These are phyloP conservation scores for Ophiostoma piceae DNA, from an alignment of 2,329 filamentous ascomycete genomes.

Conservation along the genomic window DNA sequence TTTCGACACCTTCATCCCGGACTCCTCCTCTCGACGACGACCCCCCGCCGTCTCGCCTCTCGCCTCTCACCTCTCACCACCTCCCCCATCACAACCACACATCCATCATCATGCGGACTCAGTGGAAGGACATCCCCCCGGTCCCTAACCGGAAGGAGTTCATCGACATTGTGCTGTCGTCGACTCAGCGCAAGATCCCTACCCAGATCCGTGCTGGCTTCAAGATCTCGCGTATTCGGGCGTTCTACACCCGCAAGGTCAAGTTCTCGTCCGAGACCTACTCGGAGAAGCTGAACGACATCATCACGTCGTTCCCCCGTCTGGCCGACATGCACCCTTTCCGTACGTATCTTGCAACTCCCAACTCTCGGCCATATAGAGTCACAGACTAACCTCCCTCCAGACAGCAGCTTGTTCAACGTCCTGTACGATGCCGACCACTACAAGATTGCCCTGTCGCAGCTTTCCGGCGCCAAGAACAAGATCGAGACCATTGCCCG, in stretches of 20 bases:
- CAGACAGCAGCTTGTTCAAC: slow-evolving; percentile 73
- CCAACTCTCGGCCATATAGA: not conserved
- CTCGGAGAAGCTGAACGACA: slow-evolving; percentile 83
- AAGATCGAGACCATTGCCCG: slow-evolving; percentile 92
- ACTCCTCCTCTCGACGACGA: not conserved
- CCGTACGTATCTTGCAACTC: slow-evolving; percentile 48
- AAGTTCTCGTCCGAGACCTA: slow-evolving; percentile 88
- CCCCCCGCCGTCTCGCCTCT: not conserved
- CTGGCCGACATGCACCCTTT: slow-evolving; percentile 94
- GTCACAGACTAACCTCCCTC: slow-evolving; percentile 21
- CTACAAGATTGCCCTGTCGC: slow-evolving; percentile 93
- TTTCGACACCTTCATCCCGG: not conserved
- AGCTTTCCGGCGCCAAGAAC: slow-evolving; percentile 92
- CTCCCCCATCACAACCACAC: not conserved
- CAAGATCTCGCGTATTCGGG: slow-evolving; percentile 87
- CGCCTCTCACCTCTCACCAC: not conserved
- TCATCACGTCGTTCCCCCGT: slow-evolving; percentile 88
- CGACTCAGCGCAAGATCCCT: slow-evolving; percentile 86
- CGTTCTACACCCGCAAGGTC: slow-evolving; percentile 95
- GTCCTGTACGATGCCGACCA: slow-evolving; percentile 98
- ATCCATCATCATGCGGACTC: slow-evolving; percentile 25
- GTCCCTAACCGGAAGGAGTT: slow-evolving; percentile 94
- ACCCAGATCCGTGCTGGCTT: slow-evolving; percentile 89
- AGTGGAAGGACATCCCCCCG: slow-evolving; percentile 70
- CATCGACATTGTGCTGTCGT: slow-evolving; percentile 90